Evolutionary conservation across 2,329 filamentous ascomycete genomes (phyloP), one percentile per base, ranked within the genome.

Genomic region (Diaporthe sp.): DNA sequence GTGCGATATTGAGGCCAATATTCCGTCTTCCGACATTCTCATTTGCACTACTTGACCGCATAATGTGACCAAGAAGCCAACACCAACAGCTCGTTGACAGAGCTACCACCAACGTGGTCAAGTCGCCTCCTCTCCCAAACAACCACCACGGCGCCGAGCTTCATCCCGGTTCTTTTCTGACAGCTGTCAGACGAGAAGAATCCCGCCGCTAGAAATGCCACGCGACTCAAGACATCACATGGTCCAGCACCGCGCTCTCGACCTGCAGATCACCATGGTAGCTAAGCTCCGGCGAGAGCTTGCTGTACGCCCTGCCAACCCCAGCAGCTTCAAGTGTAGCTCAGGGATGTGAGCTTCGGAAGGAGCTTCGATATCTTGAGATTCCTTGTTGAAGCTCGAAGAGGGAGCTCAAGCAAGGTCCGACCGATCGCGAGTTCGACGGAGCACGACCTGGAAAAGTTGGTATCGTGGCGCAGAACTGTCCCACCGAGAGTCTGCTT

Each of bases 131-230:
- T 15, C 17, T 49, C 19, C 59, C 19, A 31, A 34, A 25, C 25
- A 22, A 53, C 22, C 46, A 4, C 10, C 13, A 19, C 6, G 46
- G 22, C 31, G 46, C 22, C 34, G 13, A 22, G 4, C 42, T 19
- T 22, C 69, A 25, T 19, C 5, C 9, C 44, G 42, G 19, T 8
- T 17, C 22, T 13, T 37, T 59, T 42, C 34, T 49, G 49, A 49
- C 55, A 72, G 42, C 42, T 72, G 69, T 49, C 69, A 72, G 31
- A 53, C n/a, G 31, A 19, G 39, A 28, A 34, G 22, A 7, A n/a
- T 19, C n/a, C 22, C 44, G 55, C 44, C 42, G 61, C 58, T 44
- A 65, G 37, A 46, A 34, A n/a, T 37, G 59, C 58, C 65, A 55
- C 58, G 58, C 37, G 58, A 51, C 22, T 65, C 70, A 51, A 44